Base-by-base conservation (phyloP, 2,329 filamentous ascomycete species). In the Metarhizium sp. region DNA sequence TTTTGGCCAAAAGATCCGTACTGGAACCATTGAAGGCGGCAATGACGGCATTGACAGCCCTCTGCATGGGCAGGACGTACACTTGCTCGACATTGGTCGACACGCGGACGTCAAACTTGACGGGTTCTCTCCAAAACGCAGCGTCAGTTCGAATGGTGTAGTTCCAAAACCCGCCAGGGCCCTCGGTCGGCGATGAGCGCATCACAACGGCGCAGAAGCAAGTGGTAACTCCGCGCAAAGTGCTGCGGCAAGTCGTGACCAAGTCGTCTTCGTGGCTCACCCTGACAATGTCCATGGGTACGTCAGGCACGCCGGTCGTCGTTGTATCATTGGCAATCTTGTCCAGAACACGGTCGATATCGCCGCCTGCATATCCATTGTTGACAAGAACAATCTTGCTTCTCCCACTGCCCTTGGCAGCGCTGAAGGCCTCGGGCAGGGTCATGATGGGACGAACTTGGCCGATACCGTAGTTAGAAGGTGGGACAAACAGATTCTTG, bases 81-180 rank as follows among this genome's bases (percentile, higher is more conserved):
- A 92, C 75, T 69, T 96, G 79, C 50, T 82, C 82, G 66, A 90
- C 87, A 65, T 95, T 95, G 60, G 78, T 77, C 48, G 77, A 69
- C n/a, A 75, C 74, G 38, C 84, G 75, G 34, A 87, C 80, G 59
- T 86, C 78, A 58, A 95, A 84, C 54, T 78, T 80, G 7, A 71
- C 67, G 7, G 82, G 80, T 20, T 85, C 85, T 14, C 38, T 16
- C 32, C 59, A 57, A 56, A 95, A 76, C 0, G 82, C 77, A 40
- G 86, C 86, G 66, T 96, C 92, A 2, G 84, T 84, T 55, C 88
- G 78, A 30, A 96, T 76, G 0, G 89, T 92, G 66, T 96, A 96
- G 70, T 94, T 95, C 92, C 92, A 96, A 48, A 80, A 70, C 2
- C 79, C 79, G 6, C 78, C 79, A 1, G 67, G 59, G 10, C 89